These are phyloP conservation scores for Microthlaspi erraticum DNA, from an alignment of 345 rosid species.

Conservation along the genomic window DNA sequence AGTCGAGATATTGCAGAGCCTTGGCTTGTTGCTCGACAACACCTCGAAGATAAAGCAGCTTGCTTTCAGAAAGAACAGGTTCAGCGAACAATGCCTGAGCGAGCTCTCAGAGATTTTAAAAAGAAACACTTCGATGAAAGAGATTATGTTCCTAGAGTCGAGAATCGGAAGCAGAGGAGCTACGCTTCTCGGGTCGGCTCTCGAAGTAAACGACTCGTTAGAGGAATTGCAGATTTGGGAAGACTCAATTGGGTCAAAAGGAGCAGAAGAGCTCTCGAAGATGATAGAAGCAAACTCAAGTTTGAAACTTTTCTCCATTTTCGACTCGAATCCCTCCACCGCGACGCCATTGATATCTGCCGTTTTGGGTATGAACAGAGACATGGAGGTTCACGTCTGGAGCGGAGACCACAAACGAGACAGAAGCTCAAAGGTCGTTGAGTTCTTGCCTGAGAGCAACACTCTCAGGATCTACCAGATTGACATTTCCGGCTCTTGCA, in stretches of 20 bases:
- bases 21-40: constrained; percentile 63
- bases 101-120: constrained; percentile 63
- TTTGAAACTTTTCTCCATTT: constrained; percentile 71
- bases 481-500: constrained; percentile 69
- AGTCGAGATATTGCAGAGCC: constrained; percentile 52
- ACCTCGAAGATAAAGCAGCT: constrained; percentile 65
- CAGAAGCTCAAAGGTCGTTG: constrained; percentile 75
- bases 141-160: constrained; percentile 64
- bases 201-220: constrained; percentile 67
- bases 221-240: constrained; percentile 98
- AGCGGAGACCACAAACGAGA: constrained; percentile 60
- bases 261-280: constrained; percentile 90
- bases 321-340: constrained; percentile 68
- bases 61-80: constrained; percentile 61
- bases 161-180: constrained; percentile 66
- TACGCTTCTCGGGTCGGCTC: constrained; percentile 65
- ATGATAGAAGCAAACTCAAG: constrained; percentile 91
- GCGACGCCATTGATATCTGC: constrained; percentile 91
- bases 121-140: constrained; percentile 65
- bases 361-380: constrained; percentile 79
- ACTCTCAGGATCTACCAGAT: constrained; percentile 71
- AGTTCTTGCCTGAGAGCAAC: constrained; percentile 72
- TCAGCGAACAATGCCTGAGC: constrained; percentile 55
- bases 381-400: constrained; percentile 89
- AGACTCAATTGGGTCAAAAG: constrained; percentile 87